phyloP scores from a whole-genome alignment of 306 rosid species.

The Fragaria nilgerrensis region DNA sequence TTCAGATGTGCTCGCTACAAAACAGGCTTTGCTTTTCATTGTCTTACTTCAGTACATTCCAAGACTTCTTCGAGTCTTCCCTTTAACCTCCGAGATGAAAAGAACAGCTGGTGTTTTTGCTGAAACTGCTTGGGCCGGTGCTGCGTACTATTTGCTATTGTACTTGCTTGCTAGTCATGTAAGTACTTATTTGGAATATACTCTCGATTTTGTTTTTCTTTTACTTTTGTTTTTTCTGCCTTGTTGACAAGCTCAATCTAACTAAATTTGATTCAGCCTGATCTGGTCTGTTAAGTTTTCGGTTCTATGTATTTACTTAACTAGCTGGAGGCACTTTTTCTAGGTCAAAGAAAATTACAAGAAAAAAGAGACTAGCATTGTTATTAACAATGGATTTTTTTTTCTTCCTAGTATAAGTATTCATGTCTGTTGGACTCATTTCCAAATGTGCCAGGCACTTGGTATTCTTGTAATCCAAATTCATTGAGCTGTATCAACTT shows the following conservation, averaged over 20 bases:
- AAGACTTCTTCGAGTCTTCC: constrained; percentile 71
- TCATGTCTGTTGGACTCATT: neutral
- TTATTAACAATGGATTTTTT: neutral
- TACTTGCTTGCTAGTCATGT: constrained; percentile 99
- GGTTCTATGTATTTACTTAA: neutral
- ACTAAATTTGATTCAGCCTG: constrained; percentile 3
- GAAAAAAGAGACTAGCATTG: neutral
- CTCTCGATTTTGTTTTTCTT: neutral
- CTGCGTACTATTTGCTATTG: constrained; percentile 86
- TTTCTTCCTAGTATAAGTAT: neutral
- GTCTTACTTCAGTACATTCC: constrained; percentile 88
- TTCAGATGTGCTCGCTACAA: constrained; percentile 77
- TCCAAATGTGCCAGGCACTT: neutral
- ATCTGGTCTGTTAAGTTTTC: constrained; percentile 8
- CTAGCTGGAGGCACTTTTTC: neutral
- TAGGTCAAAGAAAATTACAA: neutral
- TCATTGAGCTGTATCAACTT: neutral
- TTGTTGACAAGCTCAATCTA: constrained; percentile 20
- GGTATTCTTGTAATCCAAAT: neutral
- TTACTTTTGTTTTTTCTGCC: neutral
- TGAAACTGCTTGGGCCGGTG: constrained; percentile 99
- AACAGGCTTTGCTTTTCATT: constrained; percentile 83
- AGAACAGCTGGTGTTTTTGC: constrained; percentile 97
- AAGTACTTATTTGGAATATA: constrained; percentile 36
- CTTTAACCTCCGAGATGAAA: constrained; percentile 89